Evolutionary conservation across 73 alveolate genomes (phyloP).

Genomic region (Paramecium caudatum): DNA sequence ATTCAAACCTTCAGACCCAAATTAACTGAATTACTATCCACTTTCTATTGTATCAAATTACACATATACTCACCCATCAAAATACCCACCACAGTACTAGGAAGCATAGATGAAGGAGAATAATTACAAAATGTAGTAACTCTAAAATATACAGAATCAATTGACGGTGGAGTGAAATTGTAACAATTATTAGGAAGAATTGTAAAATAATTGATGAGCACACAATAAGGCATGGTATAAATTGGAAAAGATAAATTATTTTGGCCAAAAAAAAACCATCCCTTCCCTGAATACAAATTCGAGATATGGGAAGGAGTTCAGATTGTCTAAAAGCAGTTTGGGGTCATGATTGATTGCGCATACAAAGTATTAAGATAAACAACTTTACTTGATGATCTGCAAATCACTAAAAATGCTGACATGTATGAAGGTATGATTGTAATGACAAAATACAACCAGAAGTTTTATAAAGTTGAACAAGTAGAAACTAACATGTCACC

Average conservation of each 20-base stretch:
- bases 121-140: background rate
- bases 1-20: background rate
- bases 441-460: conserved; percentile 71
- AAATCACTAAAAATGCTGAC: background rate
- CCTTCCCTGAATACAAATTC: background rate
- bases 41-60: conserved; percentile 8
- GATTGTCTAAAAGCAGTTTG: background rate
- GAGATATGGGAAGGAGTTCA: conserved; percentile 43
- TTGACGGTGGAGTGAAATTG: background rate
- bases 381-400: conserved; percentile 22
- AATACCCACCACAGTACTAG: background rate
- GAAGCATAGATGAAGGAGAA: conserved; percentile 16
- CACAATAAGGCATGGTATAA: conserved; percentile 30
- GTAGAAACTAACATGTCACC: conserved; percentile 73
- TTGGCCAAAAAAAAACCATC: conserved; percentile 24
- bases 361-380: conserved; percentile 32
- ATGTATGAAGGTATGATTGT: conserved; percentile 58
- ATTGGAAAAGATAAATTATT: conserved; percentile 27
- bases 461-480: conserved; percentile 66
- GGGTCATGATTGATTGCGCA: conserved; percentile 27
- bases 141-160: background rate
- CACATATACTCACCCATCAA: background rate
- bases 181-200: conserved; percentile 1
- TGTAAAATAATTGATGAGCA: background rate
- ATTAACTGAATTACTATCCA: background rate